Base-by-base conservation (phyloP, 1,284 basidiomycete species). In the Cutaneotrichosporon sp. region DNA sequence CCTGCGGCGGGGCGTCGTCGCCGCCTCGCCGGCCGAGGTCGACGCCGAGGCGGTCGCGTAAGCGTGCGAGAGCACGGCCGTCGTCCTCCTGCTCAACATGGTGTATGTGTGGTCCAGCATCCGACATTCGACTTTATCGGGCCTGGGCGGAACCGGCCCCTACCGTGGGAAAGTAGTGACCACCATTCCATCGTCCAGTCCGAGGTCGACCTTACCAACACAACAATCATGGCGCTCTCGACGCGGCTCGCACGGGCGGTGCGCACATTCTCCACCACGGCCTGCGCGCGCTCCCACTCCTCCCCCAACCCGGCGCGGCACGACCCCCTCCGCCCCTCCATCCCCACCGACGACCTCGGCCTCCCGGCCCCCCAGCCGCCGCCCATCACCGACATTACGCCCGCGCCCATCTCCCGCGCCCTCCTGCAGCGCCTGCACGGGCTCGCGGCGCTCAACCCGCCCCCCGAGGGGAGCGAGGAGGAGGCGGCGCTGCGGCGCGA, bases 381-480 rank as follows among this genome's bases (percentile, higher is more conserved):
- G 1, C 58, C 60, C 7, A 59, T 64, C 47, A 55, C 58, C 3
- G 38, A 47, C 22, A 46, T 67, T n/a, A 57, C 58, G 2, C 42
- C 22, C 3, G 29, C 56, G 11, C 51, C 56, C 4, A 58, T 64
- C 9, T 47, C 53, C 20, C 60, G 54, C 31, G 60, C 60, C 6
- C n/a, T 42, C 24, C 59, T 67, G 8, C 49, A 51, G 24, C 50
- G 54, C 13, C 59, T 67, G 24, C 62, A 63, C 58, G 20, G n/a
- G 0, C 61, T 67, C 16, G 53, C 66, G 9, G 66, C 64, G 2
- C 57, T 67, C 9, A 59, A 63, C 47, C 64, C 66, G 1, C 66
- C 66, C 2, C 25, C 63, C 1, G 46, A 53, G 16, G 64, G 58
- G 8, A 58, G 57, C 5, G 16, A 14, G 13, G 66, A 52, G 5